Base-by-base conservation (phyloP, 2,329 filamentous ascomycete genomes). In the Aspergillus hiratsukae region DNA sequence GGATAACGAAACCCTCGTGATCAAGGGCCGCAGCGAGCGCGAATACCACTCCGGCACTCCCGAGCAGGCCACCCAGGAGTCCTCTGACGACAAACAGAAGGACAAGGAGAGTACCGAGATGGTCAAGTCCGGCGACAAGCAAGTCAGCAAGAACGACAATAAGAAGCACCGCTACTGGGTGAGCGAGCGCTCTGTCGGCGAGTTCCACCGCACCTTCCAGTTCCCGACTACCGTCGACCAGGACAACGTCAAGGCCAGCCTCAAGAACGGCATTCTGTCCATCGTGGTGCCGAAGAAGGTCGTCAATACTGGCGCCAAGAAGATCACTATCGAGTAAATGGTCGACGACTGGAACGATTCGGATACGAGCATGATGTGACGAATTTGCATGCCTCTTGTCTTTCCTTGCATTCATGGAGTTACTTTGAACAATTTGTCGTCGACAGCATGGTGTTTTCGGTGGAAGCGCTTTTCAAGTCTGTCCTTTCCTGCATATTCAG, bases 191-290 rank as follows among this genome's bases (percentile, higher is more conserved):
- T 79, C 77, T 0, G 75, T 84, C 11, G 84, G 84, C 61, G 78
- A 82, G 53, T 87, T 87, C 73, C 78, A 81, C 58, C 79, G 84
- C 64, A 77, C 75, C 49, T 86, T 87, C 71, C 76, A 72, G 57
- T 86, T 87, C 76, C 82, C 84, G 1, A 72, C 73, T 2, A 74
- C 79, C 31, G 80, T 87, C 51, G 78, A 85, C 61, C 83, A 85
- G 66, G 83, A 86, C 31, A 75, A 71, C n/a, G 83, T 86, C 63
- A 83, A 80, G 72, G 84, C 84, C 21, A 81, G 73, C 53, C 67
- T 87, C 69, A 85, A 82, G 75, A 80, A 86, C 64, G 84, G 84
- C 10, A 78, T 87, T 53, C 70, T 87, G 53, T 80, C 74, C 54
- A 78, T 87, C 45, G 65, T 79, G 5, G 79, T 87, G 7, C 84